Evolutionary conservation across 2,329 filamentous ascomycete species (phyloP).

Genomic region (Ophiostoma piceae): DNA sequence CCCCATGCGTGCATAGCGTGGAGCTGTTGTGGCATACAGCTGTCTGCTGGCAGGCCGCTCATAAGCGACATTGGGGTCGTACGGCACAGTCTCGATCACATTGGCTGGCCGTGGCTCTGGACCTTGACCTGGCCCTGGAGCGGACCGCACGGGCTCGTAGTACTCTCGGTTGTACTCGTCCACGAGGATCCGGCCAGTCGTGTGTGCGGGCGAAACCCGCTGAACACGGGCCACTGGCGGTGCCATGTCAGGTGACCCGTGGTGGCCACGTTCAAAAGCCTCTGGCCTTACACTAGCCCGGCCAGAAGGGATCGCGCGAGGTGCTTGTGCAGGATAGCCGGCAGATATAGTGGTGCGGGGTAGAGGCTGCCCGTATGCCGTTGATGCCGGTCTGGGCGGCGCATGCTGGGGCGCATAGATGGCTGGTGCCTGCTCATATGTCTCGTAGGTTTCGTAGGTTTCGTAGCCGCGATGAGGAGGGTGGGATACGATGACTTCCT

Average conservation of each 20-base stretch:
- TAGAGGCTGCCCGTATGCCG: neutral
- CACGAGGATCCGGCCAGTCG: conserved; percentile 61
- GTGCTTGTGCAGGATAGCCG: neutral
- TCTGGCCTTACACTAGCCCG: conserved; percentile 48
- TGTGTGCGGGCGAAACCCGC: conserved; percentile 35
- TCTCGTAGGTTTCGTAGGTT: conserved; percentile 27
- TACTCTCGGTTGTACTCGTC: conserved; percentile 83
- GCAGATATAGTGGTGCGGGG: neutral
- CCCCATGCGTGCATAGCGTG: conserved; percentile 41
- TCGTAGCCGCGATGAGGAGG: conserved; percentile 13
- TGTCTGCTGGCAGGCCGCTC: conserved; percentile 47
- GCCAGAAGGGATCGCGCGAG: conserved; percentile 27
- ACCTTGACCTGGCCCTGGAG: neutral
- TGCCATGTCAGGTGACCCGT: conserved; percentile 31
- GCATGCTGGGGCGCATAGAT: conserved; percentile 34
- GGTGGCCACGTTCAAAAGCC: conserved; percentile 26
- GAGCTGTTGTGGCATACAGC: neutral
- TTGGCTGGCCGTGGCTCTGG: conserved; percentile 22
- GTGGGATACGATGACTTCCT: conserved; percentile 23
- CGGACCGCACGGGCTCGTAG: conserved; percentile 44
- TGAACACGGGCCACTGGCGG: conserved; percentile 46
- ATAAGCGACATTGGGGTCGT: conserved; percentile 45
- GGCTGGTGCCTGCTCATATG: conserved; percentile 31
- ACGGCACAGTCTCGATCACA: conserved; percentile 12
- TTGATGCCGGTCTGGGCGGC: neutral